Conservation (phyloP, 345 rosid species). For the Gossypium turneri region DNA sequence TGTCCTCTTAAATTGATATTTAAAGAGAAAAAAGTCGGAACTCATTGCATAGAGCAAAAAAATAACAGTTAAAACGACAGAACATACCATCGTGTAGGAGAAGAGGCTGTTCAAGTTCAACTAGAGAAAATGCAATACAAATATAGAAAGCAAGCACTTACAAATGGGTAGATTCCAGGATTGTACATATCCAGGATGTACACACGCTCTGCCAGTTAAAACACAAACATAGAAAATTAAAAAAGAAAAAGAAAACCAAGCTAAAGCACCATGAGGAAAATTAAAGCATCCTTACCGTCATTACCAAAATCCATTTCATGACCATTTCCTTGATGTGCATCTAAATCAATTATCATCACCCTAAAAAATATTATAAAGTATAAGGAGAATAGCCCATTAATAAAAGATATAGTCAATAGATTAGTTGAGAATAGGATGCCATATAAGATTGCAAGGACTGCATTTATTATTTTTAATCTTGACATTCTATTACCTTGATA, state of each 20-base stretch:
- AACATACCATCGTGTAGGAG: neutral
- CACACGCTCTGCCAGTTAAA: conserved; percentile 57
- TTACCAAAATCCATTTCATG: conserved; percentile 79
- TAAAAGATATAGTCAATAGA: neutral
- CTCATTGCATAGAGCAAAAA: neutral
- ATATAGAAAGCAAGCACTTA: conserved; percentile 38
- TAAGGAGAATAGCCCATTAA: conserved; percentile 6
- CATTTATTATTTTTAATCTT: conserved; percentile 6
- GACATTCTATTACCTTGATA: conserved; percentile 53
- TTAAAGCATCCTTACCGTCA: conserved; percentile 51
- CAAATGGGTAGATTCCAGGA: conserved; percentile 80
- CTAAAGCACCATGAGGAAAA: conserved; percentile 7
- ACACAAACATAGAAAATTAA: conserved; percentile 16
- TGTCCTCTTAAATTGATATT: neutral
- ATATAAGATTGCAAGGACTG: conserved; percentile 1
- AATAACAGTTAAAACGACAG: neutral
- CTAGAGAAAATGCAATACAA: neutral
- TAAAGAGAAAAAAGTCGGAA: conserved; percentile 9
- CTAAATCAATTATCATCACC: conserved; percentile 97
- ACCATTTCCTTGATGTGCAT: conserved; percentile 99
- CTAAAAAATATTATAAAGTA: conserved; percentile 33
- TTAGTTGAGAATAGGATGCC: conserved; percentile 8
- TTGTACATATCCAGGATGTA: conserved; percentile 88
- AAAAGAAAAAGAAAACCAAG: conserved; percentile 14
- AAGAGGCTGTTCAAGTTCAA: neutral